Evolutionary conservation across 2,329 filamentous ascomycete species (phyloP), one percentile per base, ranked within the genome.

Genomic region (Diplodia corticola): DNA sequence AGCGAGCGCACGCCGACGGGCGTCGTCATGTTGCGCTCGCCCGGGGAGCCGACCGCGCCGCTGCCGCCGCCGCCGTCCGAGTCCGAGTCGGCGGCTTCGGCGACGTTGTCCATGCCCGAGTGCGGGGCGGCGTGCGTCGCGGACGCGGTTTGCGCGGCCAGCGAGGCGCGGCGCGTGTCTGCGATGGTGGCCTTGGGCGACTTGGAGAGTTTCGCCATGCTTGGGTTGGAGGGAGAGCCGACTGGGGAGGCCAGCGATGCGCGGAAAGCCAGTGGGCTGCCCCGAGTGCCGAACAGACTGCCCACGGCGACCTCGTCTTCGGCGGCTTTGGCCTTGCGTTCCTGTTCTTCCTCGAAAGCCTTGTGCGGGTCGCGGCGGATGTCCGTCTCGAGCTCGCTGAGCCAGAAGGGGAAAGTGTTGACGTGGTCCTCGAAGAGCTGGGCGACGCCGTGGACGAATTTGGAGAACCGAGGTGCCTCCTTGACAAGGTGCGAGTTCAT

Each of bases 341-440:
- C 89, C 76, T 97, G 93, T 77, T 98, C 93, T 72, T 95, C 90
- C 70, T 96, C 91, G 75, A 96, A 97, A 0, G 94, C 94, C 69
- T 87, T 86, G 76, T 95, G 91, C 0, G 95, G 95, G 75, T 98
- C 93, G 75, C 91, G 92, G 71, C 94, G 89, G 74, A 99, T 99
- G 75, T 99, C 95, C 35, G 87, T 91, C 75, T 97, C 94, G 50
- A 98, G 84, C 69, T 96, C 91, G 72, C 90, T 90, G 37, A 98
- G 86, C 95, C 95, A 99, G 81, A 98, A 97, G 15, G 95, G 95
- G 73, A 98, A 88, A 69, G 88, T 93, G 80, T 98, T 98, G 77
- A 99, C 93, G 74, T 97, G 88, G 78, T 99, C 82, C 73, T 98
- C 95, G 71, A 98, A 98, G 2, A 99, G 84, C 46, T 90, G 89